Evolutionary conservation across 331 rosid genomes (phyloP), one percentile per base, ranked within the genome.

Genomic region (Ulmus americana): DNA sequence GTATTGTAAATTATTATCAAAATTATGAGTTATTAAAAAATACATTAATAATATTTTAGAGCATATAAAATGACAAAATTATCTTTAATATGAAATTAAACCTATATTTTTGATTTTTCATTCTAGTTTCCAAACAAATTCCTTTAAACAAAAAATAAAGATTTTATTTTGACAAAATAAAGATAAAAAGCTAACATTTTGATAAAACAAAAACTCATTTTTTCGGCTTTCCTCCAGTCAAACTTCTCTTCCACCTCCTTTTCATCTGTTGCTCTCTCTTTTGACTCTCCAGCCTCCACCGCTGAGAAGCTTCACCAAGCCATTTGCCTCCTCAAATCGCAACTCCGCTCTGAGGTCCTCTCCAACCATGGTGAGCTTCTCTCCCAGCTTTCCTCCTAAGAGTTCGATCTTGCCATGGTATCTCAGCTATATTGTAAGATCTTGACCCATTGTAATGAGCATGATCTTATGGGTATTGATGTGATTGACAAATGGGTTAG

Each of bases 271-370:
- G 98, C 98, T 0, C 95, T 94, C 73, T 87, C 98, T 71, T 89
- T 97, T 62, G 98, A 97, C 5, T 87, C 97, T 1, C 98, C 97
- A 0, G 98, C 98, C 39, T 89, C 95, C 77, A 94, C 98, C 44
- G 97, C 97, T 43, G 98, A 94, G 78, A 87, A 87, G 63, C 95
- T 94, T 74, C 97, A 94, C 72, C 72, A 80, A 4, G 95, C 97
- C 55, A 90, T 94, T 67, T 85, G 95, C 62, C 98, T 89, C 66
- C 97, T 94, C 50, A 95, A 94, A 68, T 83, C 88, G 22, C 95
- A 94, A 81, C 95, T 94, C 50, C 98, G 97, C 40, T 78, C 82
- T 39, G 95, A 94, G 56, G 97, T 94, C 8, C 97, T 94, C 71
- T 87, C 97, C 56, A 95, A 95, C 72, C 99, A 94, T 72, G 58